Base-by-base conservation (phyloP, 2,329 filamentous ascomycete species). In the Conoideocrella luteorostrata region DNA sequence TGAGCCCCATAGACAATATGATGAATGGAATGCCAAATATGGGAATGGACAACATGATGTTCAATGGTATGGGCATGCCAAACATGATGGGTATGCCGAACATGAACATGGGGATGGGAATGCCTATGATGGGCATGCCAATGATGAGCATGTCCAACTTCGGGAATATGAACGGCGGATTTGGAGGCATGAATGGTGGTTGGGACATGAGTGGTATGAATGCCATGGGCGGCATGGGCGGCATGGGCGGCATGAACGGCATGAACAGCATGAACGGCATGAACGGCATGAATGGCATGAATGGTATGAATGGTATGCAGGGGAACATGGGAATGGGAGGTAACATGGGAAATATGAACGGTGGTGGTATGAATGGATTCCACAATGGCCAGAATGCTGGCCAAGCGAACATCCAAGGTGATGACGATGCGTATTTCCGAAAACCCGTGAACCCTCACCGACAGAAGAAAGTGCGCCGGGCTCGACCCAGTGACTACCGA, bases 381-480 rank as follows among this genome's bases (percentile, higher is more conserved):
- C 58, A 58, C 45, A 60, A 59, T 32, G 59, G 56, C 9, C 56
- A 56, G 48, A 69, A 68, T 52, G 74, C 74, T 39, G 57, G 64
- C 1, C 68, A 70, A 47, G 74, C 75, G 11, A 39, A n/a, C 22
- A 45, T 39, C 2, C 82, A 76, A 46, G 80, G 80, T 50, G 88
- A 94, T 44, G 89, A 95, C 46, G 88, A 89, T 47, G 87, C 93
- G 6, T 98, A 98, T 67, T 94, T 97, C 63, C 80, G 93, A 46
- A 91, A 95, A 63, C 93, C 93, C 0, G 87, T 97, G 49, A 98
- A 98, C 60, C 91, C 90, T 3, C 87, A 95, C 60, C 80, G 93
- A 40, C 87, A 90, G 63, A 88, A 89, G 58, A 79, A 86, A 56
- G 83, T 88, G 56, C 80, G 84, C 51, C 76, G 88, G 55, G 80